Evolutionary conservation across 306 rosid genomes (phyloP).

Genomic region (peach (Prunus persica)): DNA sequence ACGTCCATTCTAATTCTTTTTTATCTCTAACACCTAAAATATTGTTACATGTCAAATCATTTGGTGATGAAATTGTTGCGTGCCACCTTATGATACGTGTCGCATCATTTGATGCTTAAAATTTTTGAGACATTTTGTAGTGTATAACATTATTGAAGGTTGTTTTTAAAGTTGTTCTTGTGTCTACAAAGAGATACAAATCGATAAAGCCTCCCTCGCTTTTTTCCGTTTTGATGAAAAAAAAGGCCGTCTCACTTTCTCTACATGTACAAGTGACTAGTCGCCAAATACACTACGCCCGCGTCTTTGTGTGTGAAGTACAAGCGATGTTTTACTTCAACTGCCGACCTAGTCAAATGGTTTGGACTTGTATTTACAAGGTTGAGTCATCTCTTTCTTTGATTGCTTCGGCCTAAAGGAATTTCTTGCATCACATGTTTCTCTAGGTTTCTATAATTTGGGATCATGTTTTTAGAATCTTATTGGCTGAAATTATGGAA

Average conservation of each 20-base stretch:
- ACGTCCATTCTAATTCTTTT: too few relatives aligned
- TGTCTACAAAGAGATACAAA: neutral
- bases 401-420: constrained; percentile 10
- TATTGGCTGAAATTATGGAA: too few relatives aligned
- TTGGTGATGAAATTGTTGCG: neutral
- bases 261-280: neutral
- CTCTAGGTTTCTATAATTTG: neutral
- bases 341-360: neutral
- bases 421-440: neutral
- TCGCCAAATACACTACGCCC: constrained; percentile 32
- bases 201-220: neutral
- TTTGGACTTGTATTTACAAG: neutral
- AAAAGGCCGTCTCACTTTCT: neutral
- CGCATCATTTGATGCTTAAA: neutral
- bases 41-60: too few relatives aligned
- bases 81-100: neutral
- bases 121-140: neutral
- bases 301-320: constrained; percentile 9
- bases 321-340: constrained; percentile 34
- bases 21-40: too few relatives aligned
- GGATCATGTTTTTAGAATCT: neutral
- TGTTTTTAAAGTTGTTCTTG: neutral
- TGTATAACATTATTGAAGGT: neutral
- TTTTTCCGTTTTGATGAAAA: neutral
- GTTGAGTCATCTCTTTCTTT: neutral